Percentiles rank a stretch among this genome's conserved stretches.
These are phyloP conservation scores for Ceratobasidium sp. DNA, from an alignment of 1,284 basidiomycete genomes.

Conservation along the genomic window DNA sequence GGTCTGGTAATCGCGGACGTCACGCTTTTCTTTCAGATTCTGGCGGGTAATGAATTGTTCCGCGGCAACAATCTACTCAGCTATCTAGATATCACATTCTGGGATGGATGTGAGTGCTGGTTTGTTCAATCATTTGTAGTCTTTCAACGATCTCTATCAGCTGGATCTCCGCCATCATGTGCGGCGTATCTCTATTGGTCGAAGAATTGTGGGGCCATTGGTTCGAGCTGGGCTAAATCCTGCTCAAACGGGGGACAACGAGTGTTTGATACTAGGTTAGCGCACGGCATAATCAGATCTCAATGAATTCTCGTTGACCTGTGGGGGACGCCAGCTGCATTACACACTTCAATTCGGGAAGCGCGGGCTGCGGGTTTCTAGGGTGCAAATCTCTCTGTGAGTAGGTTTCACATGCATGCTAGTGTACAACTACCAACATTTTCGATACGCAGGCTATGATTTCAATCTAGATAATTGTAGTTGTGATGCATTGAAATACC, in stretches of 20 bases:
- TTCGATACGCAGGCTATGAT: conserved; percentile 6
- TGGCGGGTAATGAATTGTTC: conserved; percentile 5
- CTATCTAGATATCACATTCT: conserved; percentile 31
- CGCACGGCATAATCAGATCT: background rate
- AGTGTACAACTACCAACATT: too few species aligned
- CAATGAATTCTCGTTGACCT: too few species aligned
- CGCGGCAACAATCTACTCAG: conserved; percentile 18
- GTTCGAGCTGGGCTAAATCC: conserved; percentile 23
- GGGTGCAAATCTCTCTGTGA: conserved; percentile 20
- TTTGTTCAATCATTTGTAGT: background rate
- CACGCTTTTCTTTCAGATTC: conserved; percentile 24
- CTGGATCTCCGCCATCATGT: conserved; percentile 4
- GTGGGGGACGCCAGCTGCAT: conserved; percentile 1
- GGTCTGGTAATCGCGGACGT: conserved; percentile 16
- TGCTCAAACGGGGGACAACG: conserved; percentile 25
- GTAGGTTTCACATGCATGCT: background rate
- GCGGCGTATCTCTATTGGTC: conserved; percentile 36
- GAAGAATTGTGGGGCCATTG: conserved; percentile 22
- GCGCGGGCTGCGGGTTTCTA: conserved; percentile 28
- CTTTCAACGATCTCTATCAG: background rate
- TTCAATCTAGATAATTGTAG: conserved; percentile 22
- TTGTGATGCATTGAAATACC: conserved; percentile 29
- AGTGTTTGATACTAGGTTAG: conserved; percentile 26
- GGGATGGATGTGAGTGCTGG: conserved; percentile 16
- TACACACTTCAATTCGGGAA: conserved; percentile 20